Conservation (phyloP, 495 filamentous ascomycete genomes). For the Lasiosphaeria ovina region DNA sequence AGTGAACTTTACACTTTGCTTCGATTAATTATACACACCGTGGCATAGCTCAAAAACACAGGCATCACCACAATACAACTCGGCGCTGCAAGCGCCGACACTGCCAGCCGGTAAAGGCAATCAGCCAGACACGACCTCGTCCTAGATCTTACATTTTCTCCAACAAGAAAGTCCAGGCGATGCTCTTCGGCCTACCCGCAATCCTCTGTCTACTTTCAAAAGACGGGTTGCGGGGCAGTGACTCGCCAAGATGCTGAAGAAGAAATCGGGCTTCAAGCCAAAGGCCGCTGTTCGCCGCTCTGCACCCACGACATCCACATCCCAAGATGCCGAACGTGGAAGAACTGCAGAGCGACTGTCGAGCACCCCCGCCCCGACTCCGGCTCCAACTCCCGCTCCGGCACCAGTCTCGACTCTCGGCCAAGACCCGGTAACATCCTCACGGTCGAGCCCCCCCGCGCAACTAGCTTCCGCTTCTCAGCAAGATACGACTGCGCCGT, state of each 20-base stretch:
- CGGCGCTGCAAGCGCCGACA: no score
- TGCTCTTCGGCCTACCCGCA: neutral
- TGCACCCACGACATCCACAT: conserved; percentile 6
- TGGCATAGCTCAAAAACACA: no score
- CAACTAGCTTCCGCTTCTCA: no score
- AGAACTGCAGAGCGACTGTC: conserved; percentile 6
- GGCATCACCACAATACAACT: no score
- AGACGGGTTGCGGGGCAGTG: neutral
- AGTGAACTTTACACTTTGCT: neutral
- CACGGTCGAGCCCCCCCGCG: neutral
- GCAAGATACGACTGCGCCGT: no score
- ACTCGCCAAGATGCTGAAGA: conserved; percentile 40
- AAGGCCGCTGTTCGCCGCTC: conserved; percentile 29
- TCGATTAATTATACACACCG: no score
- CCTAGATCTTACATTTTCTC: no score
- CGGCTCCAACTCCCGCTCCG: neutral
- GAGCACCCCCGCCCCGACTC: conserved; percentile 17
- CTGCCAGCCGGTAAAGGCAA: no score
- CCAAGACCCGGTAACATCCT: neutral
- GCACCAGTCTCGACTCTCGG: neutral
- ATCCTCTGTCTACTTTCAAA: neutral
- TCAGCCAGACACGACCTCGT: no score
- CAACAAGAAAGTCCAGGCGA: neutral
- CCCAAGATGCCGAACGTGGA: conserved; percentile 16
- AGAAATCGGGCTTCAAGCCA: conserved; percentile 46